These are phyloP conservation scores for Monosporascus cannonballus DNA, from an alignment of 2,329 filamentous ascomycete genomes.

Conservation along the genomic window DNA sequence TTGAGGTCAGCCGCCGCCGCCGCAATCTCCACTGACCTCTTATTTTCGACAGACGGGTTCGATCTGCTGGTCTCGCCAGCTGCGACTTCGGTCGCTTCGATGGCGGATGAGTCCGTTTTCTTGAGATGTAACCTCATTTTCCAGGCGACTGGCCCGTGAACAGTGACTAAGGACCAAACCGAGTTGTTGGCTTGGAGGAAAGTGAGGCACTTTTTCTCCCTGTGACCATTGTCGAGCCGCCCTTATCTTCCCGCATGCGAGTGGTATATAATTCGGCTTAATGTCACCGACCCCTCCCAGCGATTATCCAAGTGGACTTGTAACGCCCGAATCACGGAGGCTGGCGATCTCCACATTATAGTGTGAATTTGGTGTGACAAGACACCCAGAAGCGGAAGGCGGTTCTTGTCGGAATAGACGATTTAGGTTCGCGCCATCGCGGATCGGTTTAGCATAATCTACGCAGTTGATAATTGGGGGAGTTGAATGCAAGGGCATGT, in stretches of 20 bases:
- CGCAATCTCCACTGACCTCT: conserved; percentile 9
- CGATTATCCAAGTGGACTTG: background rate
- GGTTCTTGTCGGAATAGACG: background rate
- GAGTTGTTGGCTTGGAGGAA: too few relatives aligned
- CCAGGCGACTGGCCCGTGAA: background rate
- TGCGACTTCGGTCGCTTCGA: background rate
- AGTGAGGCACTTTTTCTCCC: too few relatives aligned
- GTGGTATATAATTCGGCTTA: background rate
- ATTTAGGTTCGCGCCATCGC: background rate
- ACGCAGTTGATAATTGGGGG: background rate
- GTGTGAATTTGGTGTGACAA: background rate
- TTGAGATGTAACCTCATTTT: background rate
- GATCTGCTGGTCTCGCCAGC: background rate
- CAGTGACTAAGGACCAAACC: too few relatives aligned
- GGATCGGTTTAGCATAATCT: background rate
- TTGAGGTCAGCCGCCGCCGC: conserved; percentile 21
- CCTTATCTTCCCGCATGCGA: background rate
- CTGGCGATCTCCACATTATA: background rate
- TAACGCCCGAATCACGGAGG: background rate
- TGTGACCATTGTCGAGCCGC: too few relatives aligned
- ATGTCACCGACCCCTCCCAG: background rate
- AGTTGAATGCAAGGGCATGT: background rate
- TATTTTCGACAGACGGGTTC: background rate
- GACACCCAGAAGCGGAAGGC: background rate
- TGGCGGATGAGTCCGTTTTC: background rate